Evolutionary conservation across 2,329 filamentous ascomycete species (phyloP).

Genomic region (Aaosphaeria arxii): DNA sequence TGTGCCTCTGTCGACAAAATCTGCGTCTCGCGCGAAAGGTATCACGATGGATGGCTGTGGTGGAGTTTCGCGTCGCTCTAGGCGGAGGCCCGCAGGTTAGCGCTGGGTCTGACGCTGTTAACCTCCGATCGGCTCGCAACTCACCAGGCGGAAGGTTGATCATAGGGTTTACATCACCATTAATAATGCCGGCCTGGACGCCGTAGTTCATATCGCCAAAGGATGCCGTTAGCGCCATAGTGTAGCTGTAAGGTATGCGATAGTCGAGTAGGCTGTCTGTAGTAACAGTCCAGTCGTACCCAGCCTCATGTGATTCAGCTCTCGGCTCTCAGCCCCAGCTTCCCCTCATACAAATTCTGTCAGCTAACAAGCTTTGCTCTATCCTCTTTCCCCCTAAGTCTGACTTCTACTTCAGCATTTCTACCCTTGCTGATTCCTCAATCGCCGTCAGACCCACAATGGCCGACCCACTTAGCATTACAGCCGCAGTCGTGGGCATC

Average conservation of each 20-base stretch:
- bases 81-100: constrained; percentile 3
- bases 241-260: too few relatives aligned
- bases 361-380: too few relatives aligned
- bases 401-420: too few relatives aligned
- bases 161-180: constrained; percentile 3
- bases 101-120: not conserved
- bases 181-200: constrained; percentile 6
- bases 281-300: too few relatives aligned
- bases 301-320: too few relatives aligned
- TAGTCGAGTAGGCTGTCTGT: too few relatives aligned
- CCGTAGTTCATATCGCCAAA: constrained; percentile 5
- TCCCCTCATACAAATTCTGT: too few relatives aligned
- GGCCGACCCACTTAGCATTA: constrained; percentile 26
- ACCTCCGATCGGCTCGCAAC: not conserved
- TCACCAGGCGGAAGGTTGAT: constrained; percentile 2
- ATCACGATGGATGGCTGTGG: constrained; percentile 20
- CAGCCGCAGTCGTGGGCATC: constrained; percentile 24
- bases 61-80: constrained; percentile 12
- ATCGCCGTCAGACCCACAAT: too few relatives aligned
- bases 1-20: constrained; percentile 19
- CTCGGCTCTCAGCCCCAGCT: too few relatives aligned
- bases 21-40: constrained; percentile 22
- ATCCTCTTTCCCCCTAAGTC: too few relatives aligned
- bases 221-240: constrained; percentile 2
- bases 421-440: too few relatives aligned